Evolutionary conservation across 225 moss, liverwort and hornwort species (phyloP).

Genomic region (Neckera pumila): DNA sequence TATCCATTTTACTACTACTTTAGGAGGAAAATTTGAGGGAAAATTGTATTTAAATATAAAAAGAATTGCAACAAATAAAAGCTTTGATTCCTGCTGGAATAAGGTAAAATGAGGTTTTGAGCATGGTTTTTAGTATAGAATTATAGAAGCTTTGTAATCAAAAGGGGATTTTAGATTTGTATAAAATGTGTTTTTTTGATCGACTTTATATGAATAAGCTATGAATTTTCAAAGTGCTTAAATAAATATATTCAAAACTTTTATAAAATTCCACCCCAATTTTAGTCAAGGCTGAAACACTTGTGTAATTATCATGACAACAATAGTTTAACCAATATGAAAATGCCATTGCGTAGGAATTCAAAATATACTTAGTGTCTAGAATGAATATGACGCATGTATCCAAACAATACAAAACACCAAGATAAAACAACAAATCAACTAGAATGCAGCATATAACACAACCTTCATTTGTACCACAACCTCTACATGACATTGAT

Average conservation of each 20-base stretch:
- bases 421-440: no score
- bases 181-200: background rate
- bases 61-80: background rate
- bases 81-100: fast-evolving
- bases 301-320: background rate
- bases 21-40: background rate
- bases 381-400: no score
- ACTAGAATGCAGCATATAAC: no score
- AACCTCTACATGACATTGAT: no score
- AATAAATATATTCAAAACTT: background rate
- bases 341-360: no score
- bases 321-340: background rate
- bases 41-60: no score
- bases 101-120: background rate
- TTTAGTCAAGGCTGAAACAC: background rate
- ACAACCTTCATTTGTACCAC: no score
- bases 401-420: no score
- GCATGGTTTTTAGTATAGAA: background rate
- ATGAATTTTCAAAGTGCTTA: background rate
- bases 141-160: background rate
- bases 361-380: no score
- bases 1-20: fast-evolving
- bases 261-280: background rate
- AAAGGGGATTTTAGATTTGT: background rate
- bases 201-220: background rate